Evolutionary conservation across 2,329 filamentous ascomycete genomes (phyloP).

Genomic region (Diaporthe sp.): DNA sequence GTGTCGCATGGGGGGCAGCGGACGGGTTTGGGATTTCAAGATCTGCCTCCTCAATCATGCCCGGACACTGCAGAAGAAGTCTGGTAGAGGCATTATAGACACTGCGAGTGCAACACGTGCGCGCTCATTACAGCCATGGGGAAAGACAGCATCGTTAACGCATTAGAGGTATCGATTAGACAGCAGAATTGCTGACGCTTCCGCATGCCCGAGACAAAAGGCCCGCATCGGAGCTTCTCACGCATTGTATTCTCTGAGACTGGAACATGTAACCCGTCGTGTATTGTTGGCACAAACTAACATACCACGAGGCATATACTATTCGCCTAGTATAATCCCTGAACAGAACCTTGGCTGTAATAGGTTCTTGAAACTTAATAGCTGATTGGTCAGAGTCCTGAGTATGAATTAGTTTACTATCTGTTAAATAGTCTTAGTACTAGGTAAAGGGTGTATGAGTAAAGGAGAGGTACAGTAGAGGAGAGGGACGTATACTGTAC

Average conservation of each 20-base stretch:
- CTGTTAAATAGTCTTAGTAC: no score
- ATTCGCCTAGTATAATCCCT: no score
- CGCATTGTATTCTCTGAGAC: not conserved
- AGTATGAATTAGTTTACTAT: no score
- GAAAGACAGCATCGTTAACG: not conserved
- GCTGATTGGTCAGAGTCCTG: no score
- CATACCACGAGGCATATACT: not conserved
- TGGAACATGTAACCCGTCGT: not conserved
- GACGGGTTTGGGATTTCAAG: not conserved
- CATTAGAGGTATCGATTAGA: not conserved
- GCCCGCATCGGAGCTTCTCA: not conserved
- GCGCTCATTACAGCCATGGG: not conserved
- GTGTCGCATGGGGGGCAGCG: not conserved
- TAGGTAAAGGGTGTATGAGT: no score
- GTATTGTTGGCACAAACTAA: not conserved
- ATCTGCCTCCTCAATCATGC: not conserved
- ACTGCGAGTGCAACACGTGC: not conserved
- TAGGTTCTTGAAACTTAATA: no score
- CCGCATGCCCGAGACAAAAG: not conserved
- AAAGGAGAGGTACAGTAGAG: no score
- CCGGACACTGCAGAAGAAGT: not conserved
- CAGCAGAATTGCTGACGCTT: not conserved
- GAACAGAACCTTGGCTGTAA: no score
- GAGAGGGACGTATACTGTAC: no score
- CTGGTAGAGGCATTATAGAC: constrained; percentile 4